These are phyloP conservation scores for Penicillium egyptiacum DNA, from an alignment of 495 filamentous ascomycete genomes.

Conservation along the genomic window DNA sequence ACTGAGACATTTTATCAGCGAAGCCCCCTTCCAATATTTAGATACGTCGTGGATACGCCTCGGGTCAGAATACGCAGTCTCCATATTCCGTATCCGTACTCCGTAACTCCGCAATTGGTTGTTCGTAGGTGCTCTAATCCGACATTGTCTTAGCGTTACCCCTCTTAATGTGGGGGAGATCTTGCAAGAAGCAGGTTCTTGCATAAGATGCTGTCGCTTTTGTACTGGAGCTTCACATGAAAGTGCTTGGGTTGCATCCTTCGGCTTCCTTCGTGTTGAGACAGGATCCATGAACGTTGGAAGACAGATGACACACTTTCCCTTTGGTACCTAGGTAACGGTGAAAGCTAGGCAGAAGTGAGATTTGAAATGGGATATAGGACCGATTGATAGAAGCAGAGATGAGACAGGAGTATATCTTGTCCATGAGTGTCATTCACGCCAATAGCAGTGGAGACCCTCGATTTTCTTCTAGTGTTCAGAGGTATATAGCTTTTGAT, in stretches of 20 bases:
- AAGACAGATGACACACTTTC: not conserved
- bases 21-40: not conserved
- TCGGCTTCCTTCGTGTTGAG: not conserved
- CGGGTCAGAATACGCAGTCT: not conserved
- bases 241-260: not conserved
- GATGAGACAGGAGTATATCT: not conserved
- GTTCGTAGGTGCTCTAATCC: not conserved
- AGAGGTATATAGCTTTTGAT: too few species aligned
- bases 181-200: not conserved
- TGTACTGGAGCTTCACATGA: conserved; percentile 3
- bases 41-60: not conserved
- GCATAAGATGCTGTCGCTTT: not conserved
- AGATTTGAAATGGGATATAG: not conserved
- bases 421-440: too few species aligned
- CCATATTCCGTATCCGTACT: not conserved
- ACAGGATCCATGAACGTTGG: not conserved
- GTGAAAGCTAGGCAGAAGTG: not conserved
- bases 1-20: not conserved
- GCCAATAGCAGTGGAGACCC: too few species aligned
- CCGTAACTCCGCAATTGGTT: not conserved
- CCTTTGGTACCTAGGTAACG: not conserved
- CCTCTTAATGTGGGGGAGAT: not conserved
- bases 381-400: not conserved
- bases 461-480: too few species aligned
- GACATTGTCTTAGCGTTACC: conserved; percentile 1